Base-by-base conservation (phyloP, 2,329 filamentous ascomycete genomes). In the Penicillium sp. region DNA sequence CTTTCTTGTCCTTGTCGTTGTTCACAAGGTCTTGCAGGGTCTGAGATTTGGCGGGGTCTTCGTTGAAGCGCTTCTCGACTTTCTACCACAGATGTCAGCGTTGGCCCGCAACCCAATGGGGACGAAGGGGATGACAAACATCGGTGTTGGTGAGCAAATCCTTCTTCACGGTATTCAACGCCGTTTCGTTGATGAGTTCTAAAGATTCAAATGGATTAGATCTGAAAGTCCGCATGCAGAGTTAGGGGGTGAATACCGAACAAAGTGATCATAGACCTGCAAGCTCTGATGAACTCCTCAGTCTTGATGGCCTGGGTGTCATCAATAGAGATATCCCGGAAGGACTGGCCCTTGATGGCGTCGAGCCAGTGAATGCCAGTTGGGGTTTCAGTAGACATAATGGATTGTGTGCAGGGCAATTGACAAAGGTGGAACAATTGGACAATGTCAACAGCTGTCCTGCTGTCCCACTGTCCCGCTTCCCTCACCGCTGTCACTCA, bases 121-220 rank as follows among this genome's bases (percentile, higher is more conserved):
- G 34, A 23, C 46, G 40, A 51, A 40, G 49, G 45, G 46, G 40
- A 15, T 33, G 17, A 62, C 70, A 58, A 73, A 94, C 91, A 84
- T 91, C 92, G 78, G 97, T 84, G 77, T 99, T 99, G 71, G 90
- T 90, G 42, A 84, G 74, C 79, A 99, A 89, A 75, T 99, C 94
- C 62, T 77, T 88, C 83, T 96, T 97, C 70, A 97, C 93, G 21
- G 90, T 89, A 48, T 81, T 85, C 77, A 99, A 97, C 59, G 92
- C 91, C 27, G 88, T 84, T 37, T 79, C 81, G 46, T 83, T 83
- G 23, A 87, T 74, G 33, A 85, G 74, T 70, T 86, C 84, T 84
- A 27, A 9, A 9, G 5, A 29, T 24, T 20, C 36, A 27, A 36
- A n/a, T 36, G 42, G 36, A 26, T 40, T 64, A 39, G 66, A 55